Evolutionary conservation across 495 filamentous ascomycete genomes (phyloP), one percentile per base, ranked within the genome.

Genomic region (Ascodesmis nigricans): DNA sequence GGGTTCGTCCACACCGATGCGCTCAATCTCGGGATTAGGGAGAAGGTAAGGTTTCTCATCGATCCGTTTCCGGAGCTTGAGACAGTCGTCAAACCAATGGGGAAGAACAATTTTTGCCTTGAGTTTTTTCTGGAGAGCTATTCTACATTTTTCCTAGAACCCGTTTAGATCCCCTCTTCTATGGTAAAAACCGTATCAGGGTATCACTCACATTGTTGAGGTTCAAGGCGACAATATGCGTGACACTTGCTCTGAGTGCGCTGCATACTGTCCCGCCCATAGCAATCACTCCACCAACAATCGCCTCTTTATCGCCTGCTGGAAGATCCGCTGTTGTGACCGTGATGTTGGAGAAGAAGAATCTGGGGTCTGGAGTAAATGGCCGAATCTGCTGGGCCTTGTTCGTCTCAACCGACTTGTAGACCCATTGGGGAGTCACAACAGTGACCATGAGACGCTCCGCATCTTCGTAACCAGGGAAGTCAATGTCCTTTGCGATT

Each of bases 21-120:
- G 30, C 39, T 29, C 44, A 13, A 87, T 77, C 42, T 82, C 78
- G 0, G 90, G 80, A 44, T 93, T 64, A 9, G 90, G 87, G 8
- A 95, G 68, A 14, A 64, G 61, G 51, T 99, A 99, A 8, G 90
- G 87, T 8, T 60, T 55, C 46, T 95, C 87, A 44, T 78, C 70
- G 38, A 99, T 91, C 30, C 75, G 67, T 45, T 73, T 74, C 23
- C 82, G 79, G 28, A 99, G 69, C 54, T 76, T 81, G 21, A 99
- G 65, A 52, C 87, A 99, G 49, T 92, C 84, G 43, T 95, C 87
- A 47, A 99, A 92, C 87, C 90, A 95, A 50, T 99, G 90, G 19
- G 90, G 90, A 31, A 95, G 61, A n/a, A 97, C 77, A 36, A 90
- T 73, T 53, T 79, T 82, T 55, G 64, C 64, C 26, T 66, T 68